Base-by-base conservation (phyloP, 805 yeast genomes). In the Cyberlindnera xishuangbannaensis region DNA sequence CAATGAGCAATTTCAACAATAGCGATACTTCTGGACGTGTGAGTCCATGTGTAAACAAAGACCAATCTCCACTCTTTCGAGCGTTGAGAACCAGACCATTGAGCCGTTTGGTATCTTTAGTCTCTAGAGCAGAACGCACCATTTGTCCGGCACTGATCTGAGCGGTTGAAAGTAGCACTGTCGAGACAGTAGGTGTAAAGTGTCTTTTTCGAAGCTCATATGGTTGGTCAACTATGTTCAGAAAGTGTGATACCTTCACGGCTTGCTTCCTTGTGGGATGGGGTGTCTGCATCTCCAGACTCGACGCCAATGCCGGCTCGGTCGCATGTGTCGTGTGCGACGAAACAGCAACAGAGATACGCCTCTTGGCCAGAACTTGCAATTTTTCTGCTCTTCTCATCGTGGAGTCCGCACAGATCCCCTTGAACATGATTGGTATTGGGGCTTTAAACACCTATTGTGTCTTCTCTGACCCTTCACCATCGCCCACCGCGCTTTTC, bases 11-110 rank as follows among this genome's bases (percentile, higher is more conserved):
- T 17, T 18, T 27, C 12, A 43, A 15, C n/a, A 43, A n/a, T 11
- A 37, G 20, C 2, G 47, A 34, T n/a, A 43, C 21, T 29, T 43
- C 47, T 2, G 33, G 31, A 10, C 39, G 38, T 17, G 40, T 18
- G 4, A 43, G 33, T 1, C 39, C 40, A 2, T 33, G 18, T 1
- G 19, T n/a, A 3, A 42, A 8, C 5, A 21, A 8, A 2, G 19
- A 15, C 43, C 43, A 39, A 15, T 33, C 25, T 3, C 20, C 19
- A 5, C 26, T 4, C 18, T 30, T 28, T 15, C 34, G 29, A 16
- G 29, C n/a, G 4, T 21, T 14, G 11, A 23, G 12, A 7, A 41
- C 27, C 9, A 18, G 7, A 5, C 15, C 10, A 16, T 34, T 13
- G 15, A 40, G 22, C n/a, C 15, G 6, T 24, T 23, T 24, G n/a